Conservation (phyloP, 1,284 basidiomycete species). For the Xerocomus alliaceus region DNA sequence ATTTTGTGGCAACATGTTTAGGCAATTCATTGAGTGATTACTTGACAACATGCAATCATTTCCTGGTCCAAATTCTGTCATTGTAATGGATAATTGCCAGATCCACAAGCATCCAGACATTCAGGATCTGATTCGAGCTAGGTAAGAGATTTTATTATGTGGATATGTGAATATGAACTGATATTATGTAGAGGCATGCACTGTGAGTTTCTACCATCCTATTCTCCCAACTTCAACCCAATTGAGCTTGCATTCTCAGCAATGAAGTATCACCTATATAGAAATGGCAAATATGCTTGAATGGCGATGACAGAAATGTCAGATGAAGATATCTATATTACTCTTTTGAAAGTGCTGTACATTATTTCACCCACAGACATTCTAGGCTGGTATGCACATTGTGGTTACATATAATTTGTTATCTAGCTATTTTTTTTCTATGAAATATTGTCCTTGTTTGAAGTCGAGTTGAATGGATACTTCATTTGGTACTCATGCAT, state of each 20-base stretch:
- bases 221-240: slow-evolving; percentile 12
- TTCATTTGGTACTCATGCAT: no score
- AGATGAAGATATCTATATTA: no score
- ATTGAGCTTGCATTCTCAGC: slow-evolving; percentile 10
- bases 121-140: background rate
- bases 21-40: slow-evolving; percentile 35
- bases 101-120: slow-evolving; percentile 17
- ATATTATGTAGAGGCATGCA: background rate
- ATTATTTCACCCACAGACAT: no score
- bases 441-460: no score
- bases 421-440: no score
- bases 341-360: no score
- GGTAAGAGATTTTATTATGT: background rate
- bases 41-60: slow-evolving; percentile 41
- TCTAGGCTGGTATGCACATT: no score
- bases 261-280: background rate
- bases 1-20: background rate
- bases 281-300: no score
- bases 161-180: background rate
- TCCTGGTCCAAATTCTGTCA: slow-evolving; percentile 5
- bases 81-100: slow-evolving; percentile 22
- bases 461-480: no score
- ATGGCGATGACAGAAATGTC: no score
- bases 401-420: no score
- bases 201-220: slow-evolving; percentile 13